phyloP scores from a whole-genome alignment of 179 eudicot species.

The Sideroxylon spinosum region DNA sequence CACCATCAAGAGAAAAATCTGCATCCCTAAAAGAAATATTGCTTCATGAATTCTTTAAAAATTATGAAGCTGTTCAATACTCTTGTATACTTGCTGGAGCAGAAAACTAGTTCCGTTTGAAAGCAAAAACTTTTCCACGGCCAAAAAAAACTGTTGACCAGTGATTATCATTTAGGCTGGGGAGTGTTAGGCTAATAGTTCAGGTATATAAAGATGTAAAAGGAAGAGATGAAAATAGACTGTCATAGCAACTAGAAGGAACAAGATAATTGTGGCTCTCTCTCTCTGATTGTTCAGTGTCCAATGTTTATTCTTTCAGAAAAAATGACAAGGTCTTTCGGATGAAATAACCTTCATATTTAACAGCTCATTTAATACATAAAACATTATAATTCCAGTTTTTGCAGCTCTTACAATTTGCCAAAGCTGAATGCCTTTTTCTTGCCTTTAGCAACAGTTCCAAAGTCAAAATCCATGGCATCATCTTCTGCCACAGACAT shows the following conservation, averaged over 20 bases:
- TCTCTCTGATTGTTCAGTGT: no score
- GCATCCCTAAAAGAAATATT: slow-evolving; percentile 48
- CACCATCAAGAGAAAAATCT: slow-evolving; percentile 74
- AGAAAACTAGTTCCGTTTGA: not conserved
- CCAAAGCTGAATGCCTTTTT: slow-evolving; percentile 65
- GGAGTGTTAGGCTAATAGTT: not conserved
- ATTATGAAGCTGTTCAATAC: not conserved
- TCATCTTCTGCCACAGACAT: slow-evolving; percentile 46
- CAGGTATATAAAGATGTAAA: not conserved
- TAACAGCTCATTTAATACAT: not conserved
- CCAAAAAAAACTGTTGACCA: not conserved
- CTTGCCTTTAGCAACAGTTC: slow-evolving; percentile 59
- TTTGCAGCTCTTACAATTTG: slow-evolving; percentile 56
- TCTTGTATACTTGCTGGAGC: not conserved
- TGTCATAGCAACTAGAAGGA: no score
- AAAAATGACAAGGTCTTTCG: no score
- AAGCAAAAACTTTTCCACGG: not conserved
- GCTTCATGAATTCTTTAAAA: slow-evolving; percentile 1
- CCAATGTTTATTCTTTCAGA: no score
- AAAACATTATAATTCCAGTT: not conserved
- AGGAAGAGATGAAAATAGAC: no score
- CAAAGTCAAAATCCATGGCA: slow-evolving; percentile 74
- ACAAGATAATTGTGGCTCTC: no score
- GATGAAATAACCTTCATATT: not conserved
- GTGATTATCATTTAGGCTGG: no score